Conservation (phyloP, 2,329 filamentous ascomycete species). For the Beauveria sp. region DNA sequence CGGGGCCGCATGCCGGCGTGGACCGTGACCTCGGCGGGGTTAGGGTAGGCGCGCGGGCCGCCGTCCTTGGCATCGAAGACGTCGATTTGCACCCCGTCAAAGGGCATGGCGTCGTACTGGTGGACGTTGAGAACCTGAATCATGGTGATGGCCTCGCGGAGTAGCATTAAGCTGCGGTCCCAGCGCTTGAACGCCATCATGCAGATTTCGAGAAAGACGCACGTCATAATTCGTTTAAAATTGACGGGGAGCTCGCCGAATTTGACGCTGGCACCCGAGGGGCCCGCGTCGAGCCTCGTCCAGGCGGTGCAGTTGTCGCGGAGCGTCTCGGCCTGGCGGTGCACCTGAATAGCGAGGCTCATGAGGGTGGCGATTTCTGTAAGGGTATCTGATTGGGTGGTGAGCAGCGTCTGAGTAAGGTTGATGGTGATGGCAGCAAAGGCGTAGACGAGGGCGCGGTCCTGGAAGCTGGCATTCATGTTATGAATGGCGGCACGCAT, state of each 20-base stretch:
- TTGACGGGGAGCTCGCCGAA: constrained; percentile 34
- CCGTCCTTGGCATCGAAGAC: background rate
- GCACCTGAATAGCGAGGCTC: constrained; percentile 16
- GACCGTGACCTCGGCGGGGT: background rate
- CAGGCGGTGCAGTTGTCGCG: constrained; percentile 18
- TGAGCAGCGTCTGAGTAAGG: constrained; percentile 24
- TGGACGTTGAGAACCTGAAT: constrained; percentile 37
- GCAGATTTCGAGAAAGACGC: constrained; percentile 45
- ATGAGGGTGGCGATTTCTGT: constrained; percentile 21
- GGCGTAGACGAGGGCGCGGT: constrained; percentile 28
- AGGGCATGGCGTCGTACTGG: constrained; percentile 22
- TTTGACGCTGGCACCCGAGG: constrained; percentile 24
- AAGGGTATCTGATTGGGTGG: constrained; percentile 21
- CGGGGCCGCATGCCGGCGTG: background rate
- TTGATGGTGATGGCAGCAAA: constrained; percentile 30
- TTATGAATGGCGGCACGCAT: constrained; percentile 23
- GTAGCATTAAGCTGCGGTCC: constrained; percentile 41
- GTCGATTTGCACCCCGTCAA: background rate
- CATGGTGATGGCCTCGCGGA: constrained; percentile 41
- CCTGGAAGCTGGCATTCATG: constrained; percentile 26
- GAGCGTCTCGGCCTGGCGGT: constrained; percentile 20
- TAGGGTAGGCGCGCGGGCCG: background rate
- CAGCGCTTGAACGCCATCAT: constrained; percentile 39
- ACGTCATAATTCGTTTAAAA: constrained; percentile 40
- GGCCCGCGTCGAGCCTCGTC: constrained; percentile 2